Evolutionary conservation across 192 early-diverging fungal genomes (phyloP).

Genomic region (Cetraspora pellucida): DNA sequence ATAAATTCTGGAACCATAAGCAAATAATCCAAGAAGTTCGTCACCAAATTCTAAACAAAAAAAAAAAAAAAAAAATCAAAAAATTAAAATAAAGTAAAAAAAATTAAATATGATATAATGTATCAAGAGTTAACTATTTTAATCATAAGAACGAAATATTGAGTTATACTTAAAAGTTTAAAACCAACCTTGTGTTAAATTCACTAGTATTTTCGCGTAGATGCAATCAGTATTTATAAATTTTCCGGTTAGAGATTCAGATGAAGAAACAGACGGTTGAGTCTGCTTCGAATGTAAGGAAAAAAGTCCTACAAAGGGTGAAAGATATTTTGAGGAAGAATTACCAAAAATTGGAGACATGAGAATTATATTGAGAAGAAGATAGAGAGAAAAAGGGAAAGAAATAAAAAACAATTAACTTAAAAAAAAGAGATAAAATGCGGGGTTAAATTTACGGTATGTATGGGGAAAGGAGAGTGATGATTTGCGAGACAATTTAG

Average conservation of each 20-base stretch:
- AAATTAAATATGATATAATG: too few species aligned
- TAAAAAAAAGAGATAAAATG: too few species aligned
- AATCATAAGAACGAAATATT: too few species aligned
- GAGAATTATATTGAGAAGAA: not conserved
- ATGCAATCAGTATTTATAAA: slow-evolving; percentile 13
- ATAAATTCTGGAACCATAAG: slow-evolving; percentile 25
- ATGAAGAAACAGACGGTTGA: not conserved
- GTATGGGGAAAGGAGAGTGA: not conserved
- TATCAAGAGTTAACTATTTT: too few species aligned
- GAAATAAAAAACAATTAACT: not conserved
- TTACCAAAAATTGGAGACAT: slow-evolving; percentile 19
- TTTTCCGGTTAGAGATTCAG: not conserved
- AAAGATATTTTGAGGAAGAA: slow-evolving; percentile 8
- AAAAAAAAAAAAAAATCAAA: too few species aligned
- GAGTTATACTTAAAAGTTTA: too few species aligned
- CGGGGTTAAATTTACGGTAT: not conserved
- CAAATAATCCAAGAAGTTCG: slow-evolving; percentile 24
- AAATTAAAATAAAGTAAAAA: too few species aligned
- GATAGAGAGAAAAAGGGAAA: not conserved
- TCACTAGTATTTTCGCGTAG: slow-evolving; percentile 22
- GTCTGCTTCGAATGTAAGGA: not conserved
- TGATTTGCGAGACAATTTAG: slow-evolving; percentile 6
- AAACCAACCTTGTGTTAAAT: not conserved
- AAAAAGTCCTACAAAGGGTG: not conserved
- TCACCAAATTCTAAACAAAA: slow-evolving; percentile 8